These are phyloP conservation scores for Trichoderma koningii DNA, from an alignment of 2,329 filamentous ascomycete genomes.

Conservation along the genomic window DNA sequence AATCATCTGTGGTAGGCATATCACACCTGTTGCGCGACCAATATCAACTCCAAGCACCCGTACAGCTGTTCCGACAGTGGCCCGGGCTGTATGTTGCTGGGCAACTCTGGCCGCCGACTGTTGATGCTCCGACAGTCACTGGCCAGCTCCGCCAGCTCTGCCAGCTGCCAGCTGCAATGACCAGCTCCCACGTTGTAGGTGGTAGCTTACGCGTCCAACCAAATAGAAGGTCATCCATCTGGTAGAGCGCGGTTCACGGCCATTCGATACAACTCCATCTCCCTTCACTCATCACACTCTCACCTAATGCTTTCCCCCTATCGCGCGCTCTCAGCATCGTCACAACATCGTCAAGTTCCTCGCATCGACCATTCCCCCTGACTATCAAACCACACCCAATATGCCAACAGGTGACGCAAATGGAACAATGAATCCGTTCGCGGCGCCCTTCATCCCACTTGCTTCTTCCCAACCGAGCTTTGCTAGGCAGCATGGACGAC, in stretches of 20 bases:
- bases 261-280: neutral
- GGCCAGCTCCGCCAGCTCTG: neutral
- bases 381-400: neutral
- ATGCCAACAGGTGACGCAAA: constrained; percentile 22
- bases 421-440: constrained; percentile 39
- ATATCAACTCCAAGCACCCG: too few relatives aligned
- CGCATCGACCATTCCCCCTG: neutral
- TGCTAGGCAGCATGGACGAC: neutral
- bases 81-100: neutral
- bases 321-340: neutral
- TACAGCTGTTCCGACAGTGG: too few relatives aligned
- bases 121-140: neutral
- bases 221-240: neutral
- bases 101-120: neutral
- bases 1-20: neutral
- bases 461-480: constrained; percentile 14
- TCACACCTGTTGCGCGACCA: neutral
- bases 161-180: constrained; percentile 3
- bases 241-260: neutral
- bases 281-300: neutral
- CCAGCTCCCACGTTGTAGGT: neutral
- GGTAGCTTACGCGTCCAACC: neutral
- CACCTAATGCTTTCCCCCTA: neutral
- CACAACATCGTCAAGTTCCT: neutral
- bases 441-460: constrained; percentile 35